Base-by-base conservation (phyloP, 2,329 filamentous ascomycete species). In the Xylaria sp. region DNA sequence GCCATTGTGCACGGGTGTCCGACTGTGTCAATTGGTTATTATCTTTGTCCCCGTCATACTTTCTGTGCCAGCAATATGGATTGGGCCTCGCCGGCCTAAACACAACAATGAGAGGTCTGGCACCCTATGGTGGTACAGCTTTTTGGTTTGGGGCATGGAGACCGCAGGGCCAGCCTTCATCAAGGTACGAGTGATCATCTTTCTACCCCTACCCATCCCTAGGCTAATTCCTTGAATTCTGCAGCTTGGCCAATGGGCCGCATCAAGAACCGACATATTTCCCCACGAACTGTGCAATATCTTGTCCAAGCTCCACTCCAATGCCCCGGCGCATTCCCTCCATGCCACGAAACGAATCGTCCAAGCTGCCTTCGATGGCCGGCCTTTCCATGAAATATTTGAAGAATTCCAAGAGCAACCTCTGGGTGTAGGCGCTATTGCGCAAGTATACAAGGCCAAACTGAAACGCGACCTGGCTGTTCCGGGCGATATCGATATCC, bases 391-490 rank as follows among this genome's bases (percentile, higher is more conserved):
- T 12, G 93, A 97, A 4, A 98, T 99, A 68, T 99, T 99, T 75
- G 93, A 97, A 34, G 96, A 98, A 78, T 99, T 99, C 73, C 86
- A 98, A 32, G 93, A 97, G 80, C 89, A 85, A 72, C 96, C 96
- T 0, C 83, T 99, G 0, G 96, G 96, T 0, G 95, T 98, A 0
- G 96, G 96, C 11, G 96, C 96, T 34, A 98, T 99, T 75, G 96
- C 96, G 0, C 96, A 99, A 79, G 96, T 98, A 2, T 99, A 99
- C 85, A 97, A 93, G 78, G 96, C 96, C 0, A 98, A 94, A 79
- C 82, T 99, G 54, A 97, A 94, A 76, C 88, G 92, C 0, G 90
- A 92, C 73, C 82, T 98, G 61, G 89, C 92, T 5, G 86, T 85
- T 0, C 87, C 89, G 0, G 87, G 87, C 39, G 84, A 86, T 56